These are phyloP conservation scores for Prunus persica DNA, from an alignment of 306 rosid species.

Conservation along the genomic window DNA sequence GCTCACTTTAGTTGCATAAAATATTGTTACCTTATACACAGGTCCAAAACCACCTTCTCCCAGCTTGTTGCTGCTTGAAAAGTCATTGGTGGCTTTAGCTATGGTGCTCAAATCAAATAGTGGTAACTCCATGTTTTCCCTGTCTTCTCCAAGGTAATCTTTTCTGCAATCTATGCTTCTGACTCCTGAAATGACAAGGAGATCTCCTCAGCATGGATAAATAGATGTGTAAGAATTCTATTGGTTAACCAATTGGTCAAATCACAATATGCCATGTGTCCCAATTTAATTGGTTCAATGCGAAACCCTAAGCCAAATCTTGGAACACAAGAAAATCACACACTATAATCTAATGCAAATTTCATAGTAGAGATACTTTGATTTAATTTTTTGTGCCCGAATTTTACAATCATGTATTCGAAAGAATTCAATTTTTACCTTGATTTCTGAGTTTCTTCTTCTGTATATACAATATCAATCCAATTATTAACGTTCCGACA, in stretches of 20 bases:
- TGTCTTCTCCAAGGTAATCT: background rate
- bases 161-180: background rate
- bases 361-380: background rate
- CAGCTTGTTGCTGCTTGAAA: slow-evolving; percentile 8
- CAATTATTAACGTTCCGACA: background rate
- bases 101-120: slow-evolving; percentile 12
- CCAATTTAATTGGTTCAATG: too few relatives aligned
- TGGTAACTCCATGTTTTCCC: slow-evolving; percentile 17
- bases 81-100: slow-evolving; percentile 16
- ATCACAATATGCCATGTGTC: too few relatives aligned
- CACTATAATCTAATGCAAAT: background rate
- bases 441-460: background rate
- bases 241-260: too few relatives aligned
- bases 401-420: background rate
- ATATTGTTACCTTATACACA: slow-evolving; percentile 20
- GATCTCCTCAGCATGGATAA: background rate
- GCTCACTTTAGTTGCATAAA: background rate
- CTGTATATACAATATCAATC: background rate
- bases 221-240: too few relatives aligned
- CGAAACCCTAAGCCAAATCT: too few relatives aligned
- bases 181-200: background rate
- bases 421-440: background rate
- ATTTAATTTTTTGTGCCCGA: background rate
- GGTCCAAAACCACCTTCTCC: slow-evolving; percentile 28
- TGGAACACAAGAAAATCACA: background rate